phyloP scores from a whole-genome alignment of 768 basidiomycete genomes.

The Mycena sanguinolenta region DNA sequence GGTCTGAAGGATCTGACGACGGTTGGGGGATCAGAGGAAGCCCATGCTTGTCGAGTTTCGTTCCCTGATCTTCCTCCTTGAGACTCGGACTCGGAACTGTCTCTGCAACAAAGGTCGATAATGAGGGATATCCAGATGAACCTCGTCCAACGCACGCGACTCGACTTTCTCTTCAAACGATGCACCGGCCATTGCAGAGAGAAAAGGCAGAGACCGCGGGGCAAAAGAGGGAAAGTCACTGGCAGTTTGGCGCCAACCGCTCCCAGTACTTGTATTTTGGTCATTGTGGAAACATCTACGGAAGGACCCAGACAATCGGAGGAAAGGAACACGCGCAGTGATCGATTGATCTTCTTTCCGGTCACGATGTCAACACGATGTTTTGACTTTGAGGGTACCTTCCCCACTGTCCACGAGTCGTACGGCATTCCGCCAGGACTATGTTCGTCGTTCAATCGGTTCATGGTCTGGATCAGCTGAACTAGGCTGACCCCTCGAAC shows the following conservation, averaged over 20 bases:
- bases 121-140: neutral
- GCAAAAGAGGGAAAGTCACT: neutral
- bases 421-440: too few species aligned
- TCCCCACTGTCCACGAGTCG: too few species aligned
- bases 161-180: conserved; percentile 31
- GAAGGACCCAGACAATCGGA: too few species aligned
- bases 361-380: too few species aligned
- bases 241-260: neutral
- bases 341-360: too few species aligned
- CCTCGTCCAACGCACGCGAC: conserved; percentile 22
- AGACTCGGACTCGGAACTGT: conserved; percentile 21
- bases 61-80: conserved; percentile 23
- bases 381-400: too few species aligned
- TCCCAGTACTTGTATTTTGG: conserved; percentile 10
- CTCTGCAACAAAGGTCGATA: conserved; percentile 21
- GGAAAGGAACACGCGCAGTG: too few species aligned
- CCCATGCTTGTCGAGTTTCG: conserved; percentile 40
- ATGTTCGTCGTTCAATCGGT: too few species aligned
- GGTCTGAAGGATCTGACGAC: conserved; percentile 41
- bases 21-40: conserved; percentile 46
- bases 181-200: conserved; percentile 18
- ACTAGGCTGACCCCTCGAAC: too few species aligned
- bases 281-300: too few species aligned
- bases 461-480: too few species aligned
- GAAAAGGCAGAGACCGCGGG: neutral